Evolutionary conservation across 2,329 filamentous ascomycete genomes (phyloP).

Genomic region (Aspergillus pseudonomiae): DNA sequence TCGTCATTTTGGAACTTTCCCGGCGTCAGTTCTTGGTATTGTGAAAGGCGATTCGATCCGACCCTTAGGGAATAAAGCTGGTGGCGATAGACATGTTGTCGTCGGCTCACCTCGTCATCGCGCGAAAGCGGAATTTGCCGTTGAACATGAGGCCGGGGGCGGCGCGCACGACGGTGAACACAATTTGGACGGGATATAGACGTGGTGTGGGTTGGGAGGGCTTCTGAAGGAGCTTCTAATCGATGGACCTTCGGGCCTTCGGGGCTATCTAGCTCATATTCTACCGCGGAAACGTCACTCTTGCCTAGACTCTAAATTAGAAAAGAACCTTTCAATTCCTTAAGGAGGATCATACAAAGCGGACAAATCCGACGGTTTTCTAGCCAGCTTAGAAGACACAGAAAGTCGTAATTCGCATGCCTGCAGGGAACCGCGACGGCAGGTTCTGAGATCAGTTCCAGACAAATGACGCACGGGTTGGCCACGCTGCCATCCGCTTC

Average conservation of each 20-base stretch:
- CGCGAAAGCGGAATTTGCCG: constrained; percentile 29
- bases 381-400: constrained; percentile 83
- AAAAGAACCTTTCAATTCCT: not conserved
- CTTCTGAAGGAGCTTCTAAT: constrained; percentile 43
- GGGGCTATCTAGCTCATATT: constrained; percentile 63
- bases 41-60: constrained; percentile 76
- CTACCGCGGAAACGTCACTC: constrained; percentile 59
- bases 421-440: constrained; percentile 75
- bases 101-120: constrained; percentile 57
- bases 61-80: constrained; percentile 78
- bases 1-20: constrained; percentile 64
- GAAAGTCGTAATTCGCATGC: constrained; percentile 81
- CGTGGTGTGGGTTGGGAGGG: constrained; percentile 13
- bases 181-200: constrained; percentile 5
- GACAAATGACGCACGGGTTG: constrained; percentile 81
- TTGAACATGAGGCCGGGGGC: not conserved
- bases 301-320: constrained; percentile 47
- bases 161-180: constrained; percentile 19
- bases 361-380: constrained; percentile 73
- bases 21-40: constrained; percentile 74
- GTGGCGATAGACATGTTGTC: constrained; percentile 73
- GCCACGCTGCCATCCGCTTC: constrained; percentile 35
- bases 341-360: constrained; percentile 62
- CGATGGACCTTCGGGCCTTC: constrained; percentile 61
- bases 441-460: constrained; percentile 72